Evolutionary conservation across 257 asterid genomes (phyloP).

Genomic region (Cynanchum wilfordii): DNA sequence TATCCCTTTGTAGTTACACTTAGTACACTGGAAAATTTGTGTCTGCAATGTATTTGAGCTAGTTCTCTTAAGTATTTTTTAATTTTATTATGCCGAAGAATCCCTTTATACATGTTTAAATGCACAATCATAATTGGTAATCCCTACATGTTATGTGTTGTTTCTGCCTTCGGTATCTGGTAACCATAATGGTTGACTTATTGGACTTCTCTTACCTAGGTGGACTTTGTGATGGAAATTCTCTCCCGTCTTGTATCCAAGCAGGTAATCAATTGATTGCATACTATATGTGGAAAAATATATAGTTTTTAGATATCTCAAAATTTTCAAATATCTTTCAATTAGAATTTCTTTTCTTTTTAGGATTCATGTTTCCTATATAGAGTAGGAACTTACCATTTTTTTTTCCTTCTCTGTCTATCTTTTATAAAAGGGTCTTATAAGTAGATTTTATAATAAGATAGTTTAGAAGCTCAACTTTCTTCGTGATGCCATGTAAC

Average conservation of each 20-base stretch:
- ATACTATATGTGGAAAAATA: no score
- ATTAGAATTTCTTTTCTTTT: no score
- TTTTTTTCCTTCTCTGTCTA: no score
- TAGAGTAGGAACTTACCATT: no score
- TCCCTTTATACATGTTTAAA: not conserved
- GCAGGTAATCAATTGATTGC: conserved; percentile 54
- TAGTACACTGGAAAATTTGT: not conserved
- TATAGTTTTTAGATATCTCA: no score
- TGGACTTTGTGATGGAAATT: conserved; percentile 90
- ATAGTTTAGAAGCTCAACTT: no score
- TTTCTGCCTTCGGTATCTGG: not conserved
- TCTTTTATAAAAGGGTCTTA: no score
- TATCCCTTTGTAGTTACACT: not conserved
- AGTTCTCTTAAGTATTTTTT: not conserved
- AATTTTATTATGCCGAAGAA: not conserved
- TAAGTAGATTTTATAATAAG: no score
- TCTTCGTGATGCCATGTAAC: no score
- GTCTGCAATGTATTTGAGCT: not conserved
- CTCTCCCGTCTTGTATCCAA: conserved; percentile 94
- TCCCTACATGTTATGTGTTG: not conserved
- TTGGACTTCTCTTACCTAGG: conserved; percentile 41
- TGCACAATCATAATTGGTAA: not conserved
- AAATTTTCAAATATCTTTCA: no score
- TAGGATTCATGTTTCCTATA: no score
- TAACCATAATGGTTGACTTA: not conserved